Base-by-base conservation (phyloP, 2,329 filamentous ascomycete species). In the Botrytis pseudocinerea region DNA sequence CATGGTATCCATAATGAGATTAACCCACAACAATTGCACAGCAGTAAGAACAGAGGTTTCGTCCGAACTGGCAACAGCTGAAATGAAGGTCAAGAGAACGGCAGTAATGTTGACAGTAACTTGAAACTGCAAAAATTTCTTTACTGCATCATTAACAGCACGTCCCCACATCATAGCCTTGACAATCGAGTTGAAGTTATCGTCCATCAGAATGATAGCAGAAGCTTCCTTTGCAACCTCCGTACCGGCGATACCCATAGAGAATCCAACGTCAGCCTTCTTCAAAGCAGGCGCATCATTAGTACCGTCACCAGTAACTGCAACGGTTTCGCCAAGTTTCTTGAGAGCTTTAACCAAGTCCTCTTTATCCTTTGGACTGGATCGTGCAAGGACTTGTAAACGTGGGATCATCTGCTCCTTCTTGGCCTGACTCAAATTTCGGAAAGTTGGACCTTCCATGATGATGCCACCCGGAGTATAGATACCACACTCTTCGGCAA, bases 1-100 rank as follows among this genome's bases (percentile, higher is more conserved):
- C 80, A 95, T 93, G 0, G 92, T 94, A 79, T 95, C 92, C 92
- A 94, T 94, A 81, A 95, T 95, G 74, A 95, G 85, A 77, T 95
- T 95, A 77, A 95, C 91, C 92, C 92, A 95, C 32, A 95, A 87
- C 73, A 95, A 86, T 82, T 95, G 92, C 25, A 94, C 92, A n/a
- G 92, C 92, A 35, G 87, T 93, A 65, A 95, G 83, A 8, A 94
- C 92, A 70, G 92, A 92, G 74, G 86, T 79, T 79, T 93, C 90
- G 2, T 87, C 79, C 10, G 79, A 78, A 80, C 85, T 92, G 54
- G 89, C 87, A n/a, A 94, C 91, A 25, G 92, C 90, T 3, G 92
- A 92, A 72, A 94, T 88, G 77, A 95, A 94, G 0, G 92, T 93
- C 61, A 94, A 84, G n/a, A 91, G 78, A 69, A 94, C 92, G 66